Percentiles rank a stretch among this genome's conserved stretches.
Evolutionary conservation across 2,329 filamentous ascomycete genomes (phyloP).

Genomic region (Coniella lustricola): DNA sequence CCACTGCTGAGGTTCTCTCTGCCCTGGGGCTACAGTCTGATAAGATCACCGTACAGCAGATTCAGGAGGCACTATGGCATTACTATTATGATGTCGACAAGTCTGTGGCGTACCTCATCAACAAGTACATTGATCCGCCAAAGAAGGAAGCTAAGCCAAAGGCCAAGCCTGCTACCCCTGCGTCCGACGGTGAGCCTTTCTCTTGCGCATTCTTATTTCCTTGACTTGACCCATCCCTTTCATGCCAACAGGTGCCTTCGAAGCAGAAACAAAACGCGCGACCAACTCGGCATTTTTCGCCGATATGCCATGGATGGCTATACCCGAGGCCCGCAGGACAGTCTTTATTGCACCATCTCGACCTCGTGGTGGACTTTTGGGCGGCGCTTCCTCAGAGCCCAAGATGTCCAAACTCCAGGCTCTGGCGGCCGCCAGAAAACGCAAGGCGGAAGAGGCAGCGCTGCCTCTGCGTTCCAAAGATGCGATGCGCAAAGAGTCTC

Average conservation of each 20-base stretch:
- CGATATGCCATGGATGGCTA: conserved; percentile 78
- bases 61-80: conserved; percentile 87
- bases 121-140: conserved; percentile 46
- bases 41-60: conserved; percentile 56
- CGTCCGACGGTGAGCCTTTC: conserved; percentile 21
- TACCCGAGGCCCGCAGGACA: conserved; percentile 59
- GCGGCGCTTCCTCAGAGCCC: conserved; percentile 58
- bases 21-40: conserved; percentile 54
- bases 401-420: conserved; percentile 89
- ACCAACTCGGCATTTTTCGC: conserved; percentile 59
- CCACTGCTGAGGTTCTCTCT: conserved; percentile 59
- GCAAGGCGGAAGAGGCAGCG: conserved; percentile 57
- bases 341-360: conserved; percentile 52
- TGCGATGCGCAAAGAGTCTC: neutral
- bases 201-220: neutral
- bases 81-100: conserved; percentile 94
- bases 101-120: conserved; percentile 70
- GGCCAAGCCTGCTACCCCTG: conserved; percentile 29
- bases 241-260: conserved; percentile 14
- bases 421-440: conserved; percentile 77
- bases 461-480: neutral
- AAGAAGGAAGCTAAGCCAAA: conserved; percentile 33
- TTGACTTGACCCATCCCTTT: conserved; percentile 4
- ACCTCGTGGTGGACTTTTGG: conserved; percentile 62
- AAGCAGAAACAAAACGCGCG: conserved; percentile 15